Conservation (phyloP, 2,329 filamentous ascomycete genomes). For the Fusarium euwallaceae region DNA sequence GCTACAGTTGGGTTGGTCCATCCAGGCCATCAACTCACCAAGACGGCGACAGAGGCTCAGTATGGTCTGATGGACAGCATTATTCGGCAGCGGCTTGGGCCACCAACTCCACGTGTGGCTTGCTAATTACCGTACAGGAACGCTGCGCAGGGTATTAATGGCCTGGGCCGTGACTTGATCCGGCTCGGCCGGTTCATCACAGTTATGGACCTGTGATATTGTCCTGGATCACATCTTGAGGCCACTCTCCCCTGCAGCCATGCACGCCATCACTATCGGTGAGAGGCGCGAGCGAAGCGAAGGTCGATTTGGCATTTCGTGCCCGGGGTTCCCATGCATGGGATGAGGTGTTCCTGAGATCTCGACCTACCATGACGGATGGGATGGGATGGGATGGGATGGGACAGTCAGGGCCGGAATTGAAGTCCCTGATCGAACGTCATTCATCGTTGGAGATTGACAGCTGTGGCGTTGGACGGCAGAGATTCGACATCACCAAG, state of each 20-base stretch:
- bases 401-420: neutral
- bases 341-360: slow-evolving; percentile 20
- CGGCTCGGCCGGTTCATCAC: slow-evolving; percentile 36
- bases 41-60: slow-evolving; percentile 21
- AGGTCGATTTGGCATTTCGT: slow-evolving; percentile 8
- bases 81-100: slow-evolving; percentile 24
- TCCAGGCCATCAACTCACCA: slow-evolving; percentile 29
- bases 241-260: slow-evolving; percentile 15
- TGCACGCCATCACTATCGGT: slow-evolving; percentile 5
- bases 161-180: slow-evolving; percentile 25
- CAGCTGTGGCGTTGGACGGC: slow-evolving; percentile 1
- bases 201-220: slow-evolving; percentile 20
- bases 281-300: slow-evolving; percentile 11
- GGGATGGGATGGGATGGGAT: neutral
- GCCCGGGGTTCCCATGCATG: slow-evolving; percentile 39
- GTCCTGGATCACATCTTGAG: slow-evolving; percentile 18
- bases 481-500: neutral
- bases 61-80: slow-evolving; percentile 37
- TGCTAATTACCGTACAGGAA: slow-evolving; percentile 36
- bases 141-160: slow-evolving; percentile 26
- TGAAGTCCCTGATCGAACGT: slow-evolving; percentile 1
- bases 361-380: slow-evolving; percentile 8
- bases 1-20: slow-evolving; percentile 10
- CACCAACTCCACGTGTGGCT: slow-evolving; percentile 33
- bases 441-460: slow-evolving; percentile 10